Conservation (phyloP, 345 rosid species). For the Xanthoceras sorbifolium region DNA sequence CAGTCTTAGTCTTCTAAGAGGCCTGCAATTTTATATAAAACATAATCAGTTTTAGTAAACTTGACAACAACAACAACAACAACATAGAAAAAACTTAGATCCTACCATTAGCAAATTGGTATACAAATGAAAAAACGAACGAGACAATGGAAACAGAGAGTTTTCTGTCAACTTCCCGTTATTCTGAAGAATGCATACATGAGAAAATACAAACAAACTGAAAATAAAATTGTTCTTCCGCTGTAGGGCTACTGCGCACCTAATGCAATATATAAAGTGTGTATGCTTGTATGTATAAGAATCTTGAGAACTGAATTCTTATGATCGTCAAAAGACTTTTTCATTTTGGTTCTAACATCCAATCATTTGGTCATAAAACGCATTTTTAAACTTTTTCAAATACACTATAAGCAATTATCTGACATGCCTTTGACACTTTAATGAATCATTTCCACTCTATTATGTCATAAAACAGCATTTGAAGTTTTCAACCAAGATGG, state of each 20-base stretch:
- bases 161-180: not conserved
- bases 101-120: not conserved
- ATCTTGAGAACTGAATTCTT: not conserved
- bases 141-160: not conserved
- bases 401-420: not conserved
- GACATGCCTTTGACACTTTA: not conserved
- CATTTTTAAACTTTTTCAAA: not conserved
- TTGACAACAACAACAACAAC: not conserved
- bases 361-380: not conserved
- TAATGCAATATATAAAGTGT: not conserved
- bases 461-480: not conserved
- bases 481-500: not conserved
- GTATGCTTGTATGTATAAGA: not conserved
- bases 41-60: not conserved
- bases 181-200: not conserved
- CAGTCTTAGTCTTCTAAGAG: not conserved
- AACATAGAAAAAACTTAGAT: not conserved
- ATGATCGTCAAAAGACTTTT: not conserved
- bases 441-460: not conserved
- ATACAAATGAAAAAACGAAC: not conserved
- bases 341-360: not conserved
- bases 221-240: not conserved
- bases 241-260: no score
- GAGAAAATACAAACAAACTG: not conserved
- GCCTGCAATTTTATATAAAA: slow-evolving; percentile 3